These are phyloP conservation scores for Galerina marginata DNA, from an alignment of 768 basidiomycete species.

Conservation along the genomic window DNA sequence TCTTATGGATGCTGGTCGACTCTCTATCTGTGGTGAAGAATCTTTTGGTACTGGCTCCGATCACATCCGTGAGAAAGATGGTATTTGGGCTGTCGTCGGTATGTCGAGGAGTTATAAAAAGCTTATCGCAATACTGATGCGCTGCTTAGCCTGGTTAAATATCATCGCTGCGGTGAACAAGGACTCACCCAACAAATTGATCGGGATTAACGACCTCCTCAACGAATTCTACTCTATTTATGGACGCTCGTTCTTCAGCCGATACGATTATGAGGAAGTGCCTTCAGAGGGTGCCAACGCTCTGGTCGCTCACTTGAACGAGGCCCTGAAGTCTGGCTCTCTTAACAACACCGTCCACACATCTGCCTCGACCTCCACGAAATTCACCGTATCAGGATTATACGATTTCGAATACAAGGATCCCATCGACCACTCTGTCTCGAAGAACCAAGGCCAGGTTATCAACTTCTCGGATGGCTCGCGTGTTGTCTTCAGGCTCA, in stretches of 20 bases:
- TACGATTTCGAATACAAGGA: constrained; percentile 97
- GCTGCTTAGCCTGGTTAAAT: constrained; percentile 86
- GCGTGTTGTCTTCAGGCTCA: constrained; percentile 93
- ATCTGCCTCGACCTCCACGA: constrained; percentile 67
- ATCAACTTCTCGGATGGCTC: constrained; percentile 92
- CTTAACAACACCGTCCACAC: constrained; percentile 72
- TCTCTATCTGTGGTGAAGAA: constrained; percentile 99
- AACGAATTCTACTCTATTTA: constrained; percentile 88
- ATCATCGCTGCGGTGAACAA: constrained; percentile 91
- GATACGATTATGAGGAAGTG: constrained; percentile 99
- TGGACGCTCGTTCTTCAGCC: constrained; percentile 97
- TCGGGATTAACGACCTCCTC: constrained; percentile 92
- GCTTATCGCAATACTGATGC: neutral
- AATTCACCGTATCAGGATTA: constrained; percentile 78
- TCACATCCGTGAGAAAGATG: constrained; percentile 99
- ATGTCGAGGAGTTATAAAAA: constrained; percentile 32
- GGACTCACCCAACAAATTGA: constrained; percentile 71
- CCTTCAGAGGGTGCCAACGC: constrained; percentile 88
- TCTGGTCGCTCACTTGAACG: constrained; percentile 80
- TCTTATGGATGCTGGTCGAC: constrained; percentile 96
- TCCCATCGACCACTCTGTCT: constrained; percentile 94
- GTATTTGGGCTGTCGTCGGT: constrained; percentile 97
- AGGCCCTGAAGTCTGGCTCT: constrained; percentile 66
- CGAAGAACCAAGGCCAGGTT: constrained; percentile 95
- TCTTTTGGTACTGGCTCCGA: constrained; percentile 99